Evolutionary conservation across 2,329 filamentous ascomycete genomes (phyloP).

Genomic region (Fusarium fujikuroi): DNA sequence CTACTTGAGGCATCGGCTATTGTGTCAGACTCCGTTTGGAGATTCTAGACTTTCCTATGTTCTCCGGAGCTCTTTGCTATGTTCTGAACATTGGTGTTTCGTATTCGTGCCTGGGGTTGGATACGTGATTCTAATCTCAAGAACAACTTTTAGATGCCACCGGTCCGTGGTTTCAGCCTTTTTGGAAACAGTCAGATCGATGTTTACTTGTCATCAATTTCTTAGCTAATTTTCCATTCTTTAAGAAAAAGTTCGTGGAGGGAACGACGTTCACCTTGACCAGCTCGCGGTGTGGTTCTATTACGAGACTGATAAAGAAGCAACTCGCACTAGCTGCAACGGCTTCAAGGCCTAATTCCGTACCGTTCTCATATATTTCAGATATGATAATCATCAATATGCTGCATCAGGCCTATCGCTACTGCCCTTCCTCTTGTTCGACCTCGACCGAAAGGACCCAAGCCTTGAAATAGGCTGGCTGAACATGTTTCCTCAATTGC

Average conservation of each 20-base stretch:
- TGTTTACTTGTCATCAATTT: rapidly evolving
- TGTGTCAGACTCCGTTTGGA: too few species aligned
- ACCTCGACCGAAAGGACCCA: rapidly evolving
- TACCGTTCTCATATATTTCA: rapidly evolving
- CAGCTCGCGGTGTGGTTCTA: too few species aligned
- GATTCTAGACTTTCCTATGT: not conserved
- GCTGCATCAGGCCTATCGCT: rapidly evolving
- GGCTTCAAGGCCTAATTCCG: not conserved
- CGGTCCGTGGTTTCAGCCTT: not conserved
- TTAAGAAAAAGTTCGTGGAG: rapidly evolving
- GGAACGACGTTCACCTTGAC: rapidly evolving
- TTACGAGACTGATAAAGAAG: not conserved
- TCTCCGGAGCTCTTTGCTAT: not conserved
- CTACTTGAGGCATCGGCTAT: not conserved
- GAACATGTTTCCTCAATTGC: rapidly evolving
- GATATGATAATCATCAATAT: rapidly evolving
- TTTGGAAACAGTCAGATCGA: rapidly evolving
- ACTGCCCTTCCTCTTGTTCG: not conserved
- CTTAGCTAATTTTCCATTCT: not conserved
- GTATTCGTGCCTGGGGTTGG: not conserved
- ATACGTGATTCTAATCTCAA: not conserved
- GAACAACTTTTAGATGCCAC: too few species aligned
- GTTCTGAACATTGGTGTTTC: not conserved
- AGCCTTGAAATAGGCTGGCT: too few species aligned
- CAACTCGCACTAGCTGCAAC: not conserved